Base-by-base conservation (phyloP, 805 yeast genomes). In the Maudiozyma turicensis region DNA sequence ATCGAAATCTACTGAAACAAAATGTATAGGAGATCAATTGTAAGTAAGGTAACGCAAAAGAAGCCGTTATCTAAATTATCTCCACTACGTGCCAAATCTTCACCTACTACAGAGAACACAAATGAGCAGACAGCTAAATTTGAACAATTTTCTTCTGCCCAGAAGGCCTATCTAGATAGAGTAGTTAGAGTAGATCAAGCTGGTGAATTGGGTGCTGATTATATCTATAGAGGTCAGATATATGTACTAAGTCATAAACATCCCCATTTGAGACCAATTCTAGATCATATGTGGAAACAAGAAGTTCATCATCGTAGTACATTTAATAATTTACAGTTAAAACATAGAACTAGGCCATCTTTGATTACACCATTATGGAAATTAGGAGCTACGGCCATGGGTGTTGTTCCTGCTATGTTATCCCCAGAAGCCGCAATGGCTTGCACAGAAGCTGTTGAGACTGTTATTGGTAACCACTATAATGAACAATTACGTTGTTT, bases 361-460 rank as follows among this genome's bases (percentile, higher is more conserved):
- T 58, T 93, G 13, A 67, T 93, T 40, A 90, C 98, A 0, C 99
- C 99, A 1, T 59, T 87, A 1, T 93, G 99, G 99, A 89, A 86
- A 63, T 66, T 78, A 0, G 98, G 97, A 3, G 98, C 99, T 0
- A 73, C 84, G 45, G 81, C 82, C 0, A 73, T 93, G 71, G 99
- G 99, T 3, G 79, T 80, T 1, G 84, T 82, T 1, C 93, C 98
- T 0, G 97, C 96, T 0, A 58, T 85, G 48, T 67, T 89, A 53
- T 84, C 96, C 14, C 87, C 88, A 60, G 96, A 91, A 63, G 97
- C 96, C 2, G 98, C 99, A 2, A 93, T 93, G 99, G 98, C 99
- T 1, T 93, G 99, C 65, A 93, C 99, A 0, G 98, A 90, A 52
- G 98, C 98, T 0, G 98, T 93, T 1, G 99, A 93, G 67, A 93